These are phyloP conservation scores for Crepidotus variabilis DNA, from an alignment of 768 basidiomycete species.

Conservation along the genomic window DNA sequence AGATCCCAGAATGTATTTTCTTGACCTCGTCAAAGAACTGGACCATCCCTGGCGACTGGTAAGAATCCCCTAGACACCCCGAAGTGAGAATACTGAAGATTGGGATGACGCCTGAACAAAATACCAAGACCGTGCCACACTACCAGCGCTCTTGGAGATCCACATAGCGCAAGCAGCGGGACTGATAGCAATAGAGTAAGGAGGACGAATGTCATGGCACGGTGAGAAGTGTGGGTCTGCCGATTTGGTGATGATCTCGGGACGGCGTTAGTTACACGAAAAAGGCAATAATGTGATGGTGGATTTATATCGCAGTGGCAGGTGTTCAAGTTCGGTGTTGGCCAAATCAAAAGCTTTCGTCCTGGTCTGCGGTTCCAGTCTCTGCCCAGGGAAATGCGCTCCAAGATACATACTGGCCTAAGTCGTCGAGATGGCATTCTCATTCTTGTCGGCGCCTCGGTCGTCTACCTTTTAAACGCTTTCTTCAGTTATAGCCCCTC, in stretches of 20 bases:
- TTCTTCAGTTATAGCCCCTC: constrained; percentile 5
- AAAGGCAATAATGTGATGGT: not conserved
- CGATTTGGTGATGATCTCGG: no score
- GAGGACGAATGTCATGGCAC: not conserved
- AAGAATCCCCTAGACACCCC: constrained; percentile 56
- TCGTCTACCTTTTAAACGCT: constrained; percentile 14
- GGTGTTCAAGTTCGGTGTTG: no score
- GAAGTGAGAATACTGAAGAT: not conserved
- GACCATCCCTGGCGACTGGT: constrained; percentile 69
- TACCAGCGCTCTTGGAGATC: constrained; percentile 17
- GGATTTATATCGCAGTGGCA: not conserved
- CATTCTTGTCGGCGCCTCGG: constrained; percentile 15
- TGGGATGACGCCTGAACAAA: not conserved
- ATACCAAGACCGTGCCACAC: constrained; percentile 25
- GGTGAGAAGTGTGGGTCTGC: not conserved
- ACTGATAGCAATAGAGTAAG: not conserved
- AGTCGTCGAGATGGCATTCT: constrained; percentile 15
- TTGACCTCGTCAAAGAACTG: constrained; percentile 58
- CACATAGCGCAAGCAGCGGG: constrained; percentile 5
- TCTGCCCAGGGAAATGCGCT: not conserved
- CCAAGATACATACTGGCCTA: not conserved
- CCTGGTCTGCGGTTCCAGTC: not conserved
- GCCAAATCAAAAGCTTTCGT: not conserved
- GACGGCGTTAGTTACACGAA: not conserved
- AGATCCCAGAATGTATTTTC: constrained; percentile 68